Conservation (phyloP, 768 basidiomycete genomes). For the Lactarius evosmus region DNA sequence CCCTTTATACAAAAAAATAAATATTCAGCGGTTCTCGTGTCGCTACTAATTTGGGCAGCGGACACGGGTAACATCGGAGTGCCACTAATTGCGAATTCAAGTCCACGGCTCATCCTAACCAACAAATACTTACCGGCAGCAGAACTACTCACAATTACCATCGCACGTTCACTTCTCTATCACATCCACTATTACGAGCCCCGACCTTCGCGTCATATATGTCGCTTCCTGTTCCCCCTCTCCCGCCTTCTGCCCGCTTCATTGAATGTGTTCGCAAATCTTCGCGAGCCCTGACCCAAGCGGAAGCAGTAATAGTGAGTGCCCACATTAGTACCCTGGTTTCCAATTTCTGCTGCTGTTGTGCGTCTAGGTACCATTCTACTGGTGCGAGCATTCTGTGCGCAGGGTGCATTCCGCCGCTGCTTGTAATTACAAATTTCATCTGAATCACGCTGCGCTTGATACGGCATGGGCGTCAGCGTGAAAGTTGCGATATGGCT, state of each 20-base stretch:
- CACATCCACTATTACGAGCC: not conserved
- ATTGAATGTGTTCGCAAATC: slow-evolving; percentile 54
- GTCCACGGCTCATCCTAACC: not conserved
- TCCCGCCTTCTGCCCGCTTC: slow-evolving; percentile 49
- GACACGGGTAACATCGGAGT: not conserved
- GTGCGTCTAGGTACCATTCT: not conserved
- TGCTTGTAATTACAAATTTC: not conserved
- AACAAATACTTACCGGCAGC: not conserved
- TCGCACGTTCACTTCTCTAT: not conserved
- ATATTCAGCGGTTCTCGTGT: not conserved
- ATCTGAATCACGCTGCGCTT: not conserved
- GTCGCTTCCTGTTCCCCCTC: slow-evolving; percentile 24
- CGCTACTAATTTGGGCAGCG: not conserved
- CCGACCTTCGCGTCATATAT: not conserved
- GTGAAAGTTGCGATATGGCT: not conserved
- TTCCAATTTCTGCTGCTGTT: slow-evolving; percentile 4
- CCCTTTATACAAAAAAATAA: not conserved
- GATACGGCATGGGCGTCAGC: slow-evolving; percentile 1
- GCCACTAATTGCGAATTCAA: not conserved
- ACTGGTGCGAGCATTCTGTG: not conserved
- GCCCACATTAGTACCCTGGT: not conserved
- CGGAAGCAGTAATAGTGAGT: slow-evolving; percentile 53
- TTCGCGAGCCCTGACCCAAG: slow-evolving; percentile 45
- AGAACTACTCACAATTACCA: not conserved
- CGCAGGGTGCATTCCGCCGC: not conserved